Percentiles rank a stretch among this genome's conserved stretches.
Evolutionary conservation across 106 monocot species (phyloP).

Genomic region (Chionographis japonica): DNA sequence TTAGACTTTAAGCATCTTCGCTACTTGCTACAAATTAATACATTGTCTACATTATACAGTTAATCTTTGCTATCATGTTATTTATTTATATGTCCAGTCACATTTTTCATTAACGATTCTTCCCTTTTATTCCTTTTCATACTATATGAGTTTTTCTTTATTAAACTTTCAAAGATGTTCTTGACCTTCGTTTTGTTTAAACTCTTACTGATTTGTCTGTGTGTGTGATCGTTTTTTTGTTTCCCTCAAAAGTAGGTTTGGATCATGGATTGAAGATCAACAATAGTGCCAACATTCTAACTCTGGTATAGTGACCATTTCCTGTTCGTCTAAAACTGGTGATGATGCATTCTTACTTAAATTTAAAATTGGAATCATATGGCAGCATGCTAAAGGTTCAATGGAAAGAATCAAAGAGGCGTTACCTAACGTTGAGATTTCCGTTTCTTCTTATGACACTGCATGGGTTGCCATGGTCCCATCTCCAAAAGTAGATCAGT

Average conservation of each 20-base stretch:
- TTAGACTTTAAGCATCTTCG: no score
- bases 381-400: constrained; percentile 21
- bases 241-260: not conserved
- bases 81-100: no score
- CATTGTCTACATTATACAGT: no score
- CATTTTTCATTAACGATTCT: no score
- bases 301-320: not conserved
- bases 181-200: no score
- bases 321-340: not conserved
- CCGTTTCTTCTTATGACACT: constrained; percentile 72
- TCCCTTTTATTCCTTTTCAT: no score
- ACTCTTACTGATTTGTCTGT: no score
- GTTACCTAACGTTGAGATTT: constrained; percentile 31
- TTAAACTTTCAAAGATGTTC: no score
- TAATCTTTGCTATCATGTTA: no score
- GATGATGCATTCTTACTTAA: not conserved
- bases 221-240: not conserved
- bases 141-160: no score
- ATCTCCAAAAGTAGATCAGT: constrained; percentile 27
- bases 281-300: not conserved
- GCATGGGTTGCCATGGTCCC: constrained; percentile 98
- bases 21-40: no score
- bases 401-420: constrained; percentile 45
- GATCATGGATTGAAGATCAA: not conserved
- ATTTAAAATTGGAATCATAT: not conserved